A percentile compares a stretch with the other conserved stretches of the same genome.
Conservation (phyloP, 495 filamentous ascomycete genomes). For the Hyphodiscus hymeniophilus region DNA sequence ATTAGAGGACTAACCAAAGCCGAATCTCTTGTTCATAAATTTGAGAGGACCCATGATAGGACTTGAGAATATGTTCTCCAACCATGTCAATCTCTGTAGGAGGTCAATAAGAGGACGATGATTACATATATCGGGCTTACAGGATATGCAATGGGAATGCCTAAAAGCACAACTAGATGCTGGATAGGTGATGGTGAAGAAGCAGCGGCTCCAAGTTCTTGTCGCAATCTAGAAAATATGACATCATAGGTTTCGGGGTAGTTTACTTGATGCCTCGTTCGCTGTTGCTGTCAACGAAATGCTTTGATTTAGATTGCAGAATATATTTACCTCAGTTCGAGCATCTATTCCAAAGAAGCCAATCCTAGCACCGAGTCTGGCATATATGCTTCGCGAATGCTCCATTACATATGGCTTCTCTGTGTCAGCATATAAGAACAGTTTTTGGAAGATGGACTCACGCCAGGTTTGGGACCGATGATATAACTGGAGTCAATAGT, state of each 20-base stretch:
- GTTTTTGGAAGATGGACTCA: slow-evolving; percentile 3
- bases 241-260: slow-evolving; percentile 81
- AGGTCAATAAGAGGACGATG: background rate
- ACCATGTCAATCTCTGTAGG: slow-evolving; percentile 72
- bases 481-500: slow-evolving; percentile 68
- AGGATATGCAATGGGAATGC: slow-evolving; percentile 92
- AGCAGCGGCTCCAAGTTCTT: slow-evolving; percentile 53
- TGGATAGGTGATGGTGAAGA: slow-evolving; percentile 49
- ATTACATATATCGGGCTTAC: slow-evolving; percentile 24
- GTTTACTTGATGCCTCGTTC: slow-evolving; percentile 86
- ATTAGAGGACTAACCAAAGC: slow-evolving; percentile 38
- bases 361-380: slow-evolving; percentile 74
- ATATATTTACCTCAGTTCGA: slow-evolving; percentile 66
- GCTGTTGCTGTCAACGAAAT: slow-evolving; percentile 26
- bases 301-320: no score
- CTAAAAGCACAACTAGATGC: slow-evolving; percentile 79
- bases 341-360: slow-evolving; percentile 86
- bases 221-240: slow-evolving; percentile 61
- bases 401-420: slow-evolving; percentile 62
- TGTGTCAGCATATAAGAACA: slow-evolving; percentile 19
- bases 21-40: slow-evolving; percentile 85
- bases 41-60: slow-evolving; percentile 80
- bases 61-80: slow-evolving; percentile 78
- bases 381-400: slow-evolving; percentile 70
- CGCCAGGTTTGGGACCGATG: slow-evolving; percentile 62